Evolutionary conservation across 1,284 basidiomycete genomes (phyloP), one percentile per base, ranked within the genome.

Genomic region (Apiotrichum domesticum): DNA sequence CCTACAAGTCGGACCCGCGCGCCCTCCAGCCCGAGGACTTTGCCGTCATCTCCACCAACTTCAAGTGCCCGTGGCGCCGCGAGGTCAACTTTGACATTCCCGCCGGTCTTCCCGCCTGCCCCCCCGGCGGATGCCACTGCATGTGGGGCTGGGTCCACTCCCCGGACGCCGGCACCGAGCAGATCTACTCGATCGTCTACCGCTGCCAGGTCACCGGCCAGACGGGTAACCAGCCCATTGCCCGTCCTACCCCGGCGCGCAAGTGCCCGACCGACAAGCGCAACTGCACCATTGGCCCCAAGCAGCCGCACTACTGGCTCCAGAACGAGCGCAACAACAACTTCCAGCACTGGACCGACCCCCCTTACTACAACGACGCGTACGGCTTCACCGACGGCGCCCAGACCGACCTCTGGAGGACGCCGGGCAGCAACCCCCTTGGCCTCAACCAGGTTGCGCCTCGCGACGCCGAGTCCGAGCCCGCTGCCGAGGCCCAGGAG

Each of bases 31-130:
- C 85, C 0, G 81, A 81, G 46, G 85, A 88, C 72, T 84, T 88
- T 62, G 79, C 80, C 4, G 76, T 89, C n/a, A 87, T 88, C 75
- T 84, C 82, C 58, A 80, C 86, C 35, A 87, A 87, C 71, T 82
- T 86, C 35, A 84, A 82, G 0, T 87, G 86, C 62, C 85, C 87
- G 0, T 88, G 84, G 85, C 77, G 76, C 44, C 79, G 83, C 33
- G 57, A 66, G 15, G 86, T 84, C n/a, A 79, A 81, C 51, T 88
- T 87, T 66, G 66, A 80, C 49, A 72, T 88, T 15, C 87, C 87
- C 0, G 78, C 73, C 11, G 71, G 74, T 14, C 84, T 88, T 80
- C 87, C 87, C 0, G 76, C 82, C n/a, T 88, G 87, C 66, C 84
- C 85, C 0, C 68, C 80, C 1, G 82, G 80, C 7, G 82, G 82